phyloP scores from a whole-genome alignment of 345 rosid genomes.

The Brassica rapa region DNA sequence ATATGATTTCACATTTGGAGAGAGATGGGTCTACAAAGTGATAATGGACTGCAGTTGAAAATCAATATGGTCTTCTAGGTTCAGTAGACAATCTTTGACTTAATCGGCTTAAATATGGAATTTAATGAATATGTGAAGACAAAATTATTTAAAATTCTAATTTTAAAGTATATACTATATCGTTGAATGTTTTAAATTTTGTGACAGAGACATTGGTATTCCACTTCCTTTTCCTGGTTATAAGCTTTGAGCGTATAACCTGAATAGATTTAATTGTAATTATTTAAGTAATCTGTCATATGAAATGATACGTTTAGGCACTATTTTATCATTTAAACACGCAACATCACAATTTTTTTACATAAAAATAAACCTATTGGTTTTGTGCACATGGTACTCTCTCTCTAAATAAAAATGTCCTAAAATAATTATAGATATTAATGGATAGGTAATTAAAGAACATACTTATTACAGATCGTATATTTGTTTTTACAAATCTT shows the following conservation, averaged over 20 bases:
- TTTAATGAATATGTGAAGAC: neutral
- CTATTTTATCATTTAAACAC: conserved; percentile 11
- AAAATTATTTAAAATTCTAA: neutral
- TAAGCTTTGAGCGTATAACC: conserved; percentile 44
- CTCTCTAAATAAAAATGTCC: neutral
- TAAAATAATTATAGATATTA: neutral
- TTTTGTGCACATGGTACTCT: neutral
- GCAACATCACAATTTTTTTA: neutral
- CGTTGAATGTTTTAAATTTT: conserved; percentile 8
- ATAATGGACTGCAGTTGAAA: conserved; percentile 19
- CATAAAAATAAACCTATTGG: neutral
- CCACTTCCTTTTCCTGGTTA: conserved; percentile 35
- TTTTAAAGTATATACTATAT: neutral
- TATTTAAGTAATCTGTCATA: neutral
- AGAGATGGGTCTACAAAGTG: conserved; percentile 13
- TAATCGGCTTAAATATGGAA: conserved; percentile 21
- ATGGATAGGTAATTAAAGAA: neutral
- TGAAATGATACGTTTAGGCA: conserved; percentile 23
- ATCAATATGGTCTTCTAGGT: conserved; percentile 27
- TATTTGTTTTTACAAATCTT: conserved; percentile 5
- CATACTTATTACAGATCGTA: neutral
- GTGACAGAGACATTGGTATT: conserved; percentile 33
- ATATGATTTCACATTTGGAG: conserved; percentile 28
- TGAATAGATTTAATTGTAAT: neutral
- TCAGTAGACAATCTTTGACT: conserved; percentile 43